Conservation (phyloP, 805 yeast genomes). For the Alloascoidea africana region DNA sequence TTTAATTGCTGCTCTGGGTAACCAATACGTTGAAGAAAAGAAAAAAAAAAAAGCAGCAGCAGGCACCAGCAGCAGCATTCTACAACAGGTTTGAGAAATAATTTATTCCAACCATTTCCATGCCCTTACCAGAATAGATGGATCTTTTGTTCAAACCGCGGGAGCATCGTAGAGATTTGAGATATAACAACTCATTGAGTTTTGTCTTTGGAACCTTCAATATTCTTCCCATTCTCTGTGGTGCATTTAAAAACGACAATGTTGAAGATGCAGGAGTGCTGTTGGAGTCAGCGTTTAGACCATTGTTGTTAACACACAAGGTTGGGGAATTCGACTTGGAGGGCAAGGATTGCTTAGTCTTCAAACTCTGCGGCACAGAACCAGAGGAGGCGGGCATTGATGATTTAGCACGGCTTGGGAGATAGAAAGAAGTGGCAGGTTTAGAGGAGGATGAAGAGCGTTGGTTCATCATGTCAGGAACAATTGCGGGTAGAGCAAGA, state of each 20-base stretch:
- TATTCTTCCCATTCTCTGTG: not conserved
- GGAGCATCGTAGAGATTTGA: not conserved
- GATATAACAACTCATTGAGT: not conserved
- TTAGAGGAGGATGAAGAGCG: conserved; percentile 12
- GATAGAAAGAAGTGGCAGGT: conserved; percentile 4
- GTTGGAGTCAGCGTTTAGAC: not conserved
- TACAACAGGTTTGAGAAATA: too few species aligned
- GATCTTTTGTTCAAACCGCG: not conserved
- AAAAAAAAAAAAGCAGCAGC: too few species aligned
- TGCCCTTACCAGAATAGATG: not conserved
- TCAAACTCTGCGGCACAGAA: too few species aligned
- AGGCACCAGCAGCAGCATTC: too few species aligned
- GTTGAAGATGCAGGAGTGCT: not conserved
- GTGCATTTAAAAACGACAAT: not conserved
- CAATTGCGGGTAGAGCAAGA: conserved; percentile 1
- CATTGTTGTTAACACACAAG: not conserved
- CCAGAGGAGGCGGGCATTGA: too few species aligned
- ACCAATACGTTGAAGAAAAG: too few species aligned
- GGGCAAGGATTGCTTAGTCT: not conserved
- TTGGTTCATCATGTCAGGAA: conserved; percentile 5
- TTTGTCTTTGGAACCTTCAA: not conserved
- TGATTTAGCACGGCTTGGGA: too few species aligned
- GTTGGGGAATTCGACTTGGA: not conserved
- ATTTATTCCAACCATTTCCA: not conserved
- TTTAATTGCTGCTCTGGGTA: too few species aligned